Base-by-base conservation (phyloP, 2,329 filamentous ascomycete genomes). In the Ascochyta clinopodiicola region DNA sequence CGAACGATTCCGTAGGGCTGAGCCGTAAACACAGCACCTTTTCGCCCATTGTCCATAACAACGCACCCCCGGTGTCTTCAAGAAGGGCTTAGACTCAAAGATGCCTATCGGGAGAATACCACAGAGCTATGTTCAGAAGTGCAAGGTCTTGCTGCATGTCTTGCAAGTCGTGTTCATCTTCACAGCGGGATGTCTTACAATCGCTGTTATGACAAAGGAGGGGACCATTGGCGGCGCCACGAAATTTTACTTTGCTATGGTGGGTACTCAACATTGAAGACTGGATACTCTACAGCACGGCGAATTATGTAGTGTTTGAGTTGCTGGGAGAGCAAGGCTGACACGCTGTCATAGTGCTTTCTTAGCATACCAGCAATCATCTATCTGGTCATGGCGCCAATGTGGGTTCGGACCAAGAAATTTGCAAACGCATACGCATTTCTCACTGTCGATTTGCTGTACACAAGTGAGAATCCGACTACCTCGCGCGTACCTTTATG, bases 351-450 rank as follows among this genome's bases (percentile, higher is more conserved):
- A 39, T 38, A 87, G 85, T 87, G 85, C 69, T 87, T 84, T 78
- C 70, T 86, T 60, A 82, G 80, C 37, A 77, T 84, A 37, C 84
- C 84, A 12, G 82, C 81, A 25, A 75, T 87, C 32, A 77, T 86
- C 53, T 88, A 87, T 69, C 81, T 86, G 50, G 78, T 81, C 40
- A 84, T 84, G 69, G 82, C 85, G 4, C 85, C 85, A 5, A 83
- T 85, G 76, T 87, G 84, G 81, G 80, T 80, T 22, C 82, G 85
- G 59, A 81, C 84, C 24, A 78, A 79, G 61, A 79, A 80, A 46
- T 85, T 87, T 65, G 82, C 82, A 52, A 86, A 86, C 63, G 81
- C 83, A 34, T 86, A 86, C 66, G 84, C 83, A 47, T 86, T 86
- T 66, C 81, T 82, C 8, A 74, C 77, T 2, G 69, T 87, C 52